Evolutionary conservation across 495 filamentous ascomycete genomes (phyloP).

Genomic region (Chaetomium fimeti): DNA sequence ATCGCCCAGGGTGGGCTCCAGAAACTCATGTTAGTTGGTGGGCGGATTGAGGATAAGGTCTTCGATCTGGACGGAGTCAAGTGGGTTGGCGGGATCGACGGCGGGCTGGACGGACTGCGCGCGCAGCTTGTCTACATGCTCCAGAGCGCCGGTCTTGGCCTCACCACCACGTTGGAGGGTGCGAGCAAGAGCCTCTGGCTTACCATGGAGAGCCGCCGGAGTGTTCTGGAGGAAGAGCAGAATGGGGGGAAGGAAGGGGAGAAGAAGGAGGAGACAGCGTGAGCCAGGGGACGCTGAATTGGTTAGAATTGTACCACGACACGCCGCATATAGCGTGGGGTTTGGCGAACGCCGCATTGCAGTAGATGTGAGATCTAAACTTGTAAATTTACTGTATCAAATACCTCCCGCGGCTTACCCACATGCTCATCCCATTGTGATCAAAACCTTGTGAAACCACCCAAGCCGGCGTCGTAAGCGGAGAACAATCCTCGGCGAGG

Average conservation of each 20-base stretch:
- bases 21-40: constrained; percentile 83
- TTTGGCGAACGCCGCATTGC: constrained; percentile 16
- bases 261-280: constrained; percentile 32
- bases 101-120: constrained; percentile 76
- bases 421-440: not conserved
- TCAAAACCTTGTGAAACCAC: constrained; percentile 11
- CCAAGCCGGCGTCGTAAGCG: not conserved
- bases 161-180: constrained; percentile 72
- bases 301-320: constrained; percentile 1
- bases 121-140: constrained; percentile 77
- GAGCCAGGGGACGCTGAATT: not conserved
- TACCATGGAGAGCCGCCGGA: constrained; percentile 74
- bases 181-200: constrained; percentile 77
- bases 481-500: not conserved
- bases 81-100: constrained; percentile 82
- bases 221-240: constrained; percentile 72
- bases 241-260: constrained; percentile 42
- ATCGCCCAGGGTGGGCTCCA: constrained; percentile 73
- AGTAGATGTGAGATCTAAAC: constrained; percentile 16
- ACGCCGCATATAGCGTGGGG: constrained; percentile 17
- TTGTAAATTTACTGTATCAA: constrained; percentile 29
- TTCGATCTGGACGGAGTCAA: constrained; percentile 77
- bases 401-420: not conserved
- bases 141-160: constrained; percentile 67
- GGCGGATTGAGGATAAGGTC: constrained; percentile 73